Percentiles rank a stretch among this genome's conserved stretches.
phyloP scores from a whole-genome alignment of 78 protist genomes.

The Dictyostelium firmibasis region DNA sequence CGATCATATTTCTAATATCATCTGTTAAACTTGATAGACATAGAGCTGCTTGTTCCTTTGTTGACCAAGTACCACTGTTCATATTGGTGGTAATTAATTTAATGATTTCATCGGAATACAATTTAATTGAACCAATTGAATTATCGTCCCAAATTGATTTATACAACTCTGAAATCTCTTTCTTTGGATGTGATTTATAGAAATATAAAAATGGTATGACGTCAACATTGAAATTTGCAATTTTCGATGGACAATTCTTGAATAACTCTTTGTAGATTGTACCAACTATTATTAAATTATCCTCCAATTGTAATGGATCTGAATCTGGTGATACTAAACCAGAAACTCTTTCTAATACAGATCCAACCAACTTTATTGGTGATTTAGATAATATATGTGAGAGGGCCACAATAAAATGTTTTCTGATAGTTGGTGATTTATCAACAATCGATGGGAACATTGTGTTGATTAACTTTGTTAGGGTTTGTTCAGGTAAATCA shows the following conservation, averaged over 20 bases:
- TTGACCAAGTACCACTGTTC: conserved; percentile 37
- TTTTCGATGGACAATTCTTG: conserved; percentile 16
- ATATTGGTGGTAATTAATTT: conserved; percentile 12
- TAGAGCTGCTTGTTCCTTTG: conserved; percentile 71
- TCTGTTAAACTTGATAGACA: conserved; percentile 56
- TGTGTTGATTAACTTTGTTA: conserved; percentile 20
- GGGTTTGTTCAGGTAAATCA: background rate
- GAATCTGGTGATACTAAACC: background rate
- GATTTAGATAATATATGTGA: background rate
- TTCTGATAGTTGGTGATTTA: conserved; percentile 16
- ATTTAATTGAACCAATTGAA: conserved; percentile 37
- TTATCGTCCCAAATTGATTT: conserved; percentile 70
- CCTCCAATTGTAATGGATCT: background rate
- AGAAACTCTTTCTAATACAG: background rate
- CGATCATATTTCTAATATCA: conserved; percentile 42
- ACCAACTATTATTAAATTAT: background rate
- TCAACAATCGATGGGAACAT: conserved; percentile 51
- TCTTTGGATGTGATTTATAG: conserved; percentile 54
- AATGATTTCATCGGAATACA: conserved; percentile 57
- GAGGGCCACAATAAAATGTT: conserved; percentile 7
- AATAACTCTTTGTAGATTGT: conserved; percentile 22
- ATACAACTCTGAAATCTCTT: conserved; percentile 46
- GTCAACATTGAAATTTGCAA: conserved; percentile 27
- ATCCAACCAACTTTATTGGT: background rate
- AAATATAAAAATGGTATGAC: conserved; percentile 63